A percentile compares a stretch with the other conserved stretches of the same genome.
Conservation (phyloP, 441 rosid species). For the Manihot esculenta region DNA sequence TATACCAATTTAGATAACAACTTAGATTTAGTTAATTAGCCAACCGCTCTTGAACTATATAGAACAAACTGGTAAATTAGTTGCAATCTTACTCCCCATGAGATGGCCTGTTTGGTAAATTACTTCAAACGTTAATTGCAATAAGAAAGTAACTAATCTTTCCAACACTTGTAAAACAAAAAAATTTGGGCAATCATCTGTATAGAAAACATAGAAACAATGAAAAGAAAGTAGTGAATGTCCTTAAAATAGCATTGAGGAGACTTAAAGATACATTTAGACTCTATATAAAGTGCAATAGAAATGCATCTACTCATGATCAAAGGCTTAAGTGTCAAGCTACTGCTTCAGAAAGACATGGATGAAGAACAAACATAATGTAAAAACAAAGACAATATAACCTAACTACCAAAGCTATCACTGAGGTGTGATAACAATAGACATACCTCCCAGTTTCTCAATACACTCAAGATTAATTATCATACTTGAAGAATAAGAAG, state of each 20-base stretch:
- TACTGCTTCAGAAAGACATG: not conserved
- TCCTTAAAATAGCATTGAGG: not conserved
- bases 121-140: not conserved
- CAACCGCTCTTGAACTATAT: not conserved
- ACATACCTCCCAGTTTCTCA: not conserved
- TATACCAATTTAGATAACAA: not conserved
- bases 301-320: not conserved
- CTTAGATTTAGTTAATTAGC: not conserved
- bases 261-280: not conserved
- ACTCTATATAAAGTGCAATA: not conserved
- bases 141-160: not conserved
- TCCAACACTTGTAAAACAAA: not conserved
- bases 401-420: not conserved
- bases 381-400: not conserved
- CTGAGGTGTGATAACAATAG: not conserved
- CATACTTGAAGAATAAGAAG: no score
- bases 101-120: not conserved
- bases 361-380: not conserved
- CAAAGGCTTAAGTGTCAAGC: not conserved
- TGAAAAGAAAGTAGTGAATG: not conserved
- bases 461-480: no score
- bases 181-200: not conserved
- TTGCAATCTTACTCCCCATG: not conserved
- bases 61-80: no score
- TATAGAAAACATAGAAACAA: not conserved